Evolutionary conservation across 2,329 filamentous ascomycete genomes (phyloP).

Genomic region (Pleoardoris graminearum): DNA sequence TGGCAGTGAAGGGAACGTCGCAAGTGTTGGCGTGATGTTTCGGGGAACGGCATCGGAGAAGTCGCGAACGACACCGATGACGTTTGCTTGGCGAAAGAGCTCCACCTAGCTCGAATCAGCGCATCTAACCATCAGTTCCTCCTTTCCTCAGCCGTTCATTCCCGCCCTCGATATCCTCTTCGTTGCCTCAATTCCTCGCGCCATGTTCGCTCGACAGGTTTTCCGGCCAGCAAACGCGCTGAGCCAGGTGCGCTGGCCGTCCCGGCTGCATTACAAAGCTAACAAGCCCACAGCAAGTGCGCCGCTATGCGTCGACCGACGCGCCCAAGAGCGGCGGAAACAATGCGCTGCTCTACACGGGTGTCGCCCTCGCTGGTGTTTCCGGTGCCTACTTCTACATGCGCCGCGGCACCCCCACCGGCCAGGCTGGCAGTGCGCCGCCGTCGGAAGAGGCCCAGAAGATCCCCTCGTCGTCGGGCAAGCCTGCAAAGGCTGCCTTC

Average conservation of each 20-base stretch:
- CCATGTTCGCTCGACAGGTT: slow-evolving; percentile 50
- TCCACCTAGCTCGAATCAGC: slow-evolving; percentile 16
- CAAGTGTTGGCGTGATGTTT: slow-evolving; percentile 3
- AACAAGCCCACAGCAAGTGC: slow-evolving; percentile 57
- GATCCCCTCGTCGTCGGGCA: slow-evolving; percentile 45
- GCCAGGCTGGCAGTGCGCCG: slow-evolving; percentile 28
- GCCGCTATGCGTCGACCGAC: slow-evolving; percentile 70
- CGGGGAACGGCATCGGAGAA: background rate
- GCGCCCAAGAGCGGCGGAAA: slow-evolving; percentile 56
- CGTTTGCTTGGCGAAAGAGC: slow-evolving; percentile 33
- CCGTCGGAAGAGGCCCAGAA: slow-evolving; percentile 44
- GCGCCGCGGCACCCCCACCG: slow-evolving; percentile 34
- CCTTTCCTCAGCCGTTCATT: slow-evolving; percentile 13
- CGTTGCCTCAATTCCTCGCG: slow-evolving; percentile 31
- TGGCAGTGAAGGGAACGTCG: background rate
- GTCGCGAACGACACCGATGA: slow-evolving; percentile 20
- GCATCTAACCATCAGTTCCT: slow-evolving; percentile 10
- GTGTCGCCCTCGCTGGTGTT: slow-evolving; percentile 60
- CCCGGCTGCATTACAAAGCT: slow-evolving; percentile 25
- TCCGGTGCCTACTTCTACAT: slow-evolving; percentile 59
- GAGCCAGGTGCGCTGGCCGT: slow-evolving; percentile 41
- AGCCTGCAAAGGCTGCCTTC: slow-evolving; percentile 60
- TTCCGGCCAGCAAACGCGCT: slow-evolving; percentile 49
- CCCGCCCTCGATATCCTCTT: slow-evolving; percentile 9
- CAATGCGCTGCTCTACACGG: slow-evolving; percentile 58